A percentile compares a stretch with the other conserved stretches of the same genome.
Conservation (phyloP, 1,284 basidiomycete species). For the Violaceomyces palustris region DNA sequence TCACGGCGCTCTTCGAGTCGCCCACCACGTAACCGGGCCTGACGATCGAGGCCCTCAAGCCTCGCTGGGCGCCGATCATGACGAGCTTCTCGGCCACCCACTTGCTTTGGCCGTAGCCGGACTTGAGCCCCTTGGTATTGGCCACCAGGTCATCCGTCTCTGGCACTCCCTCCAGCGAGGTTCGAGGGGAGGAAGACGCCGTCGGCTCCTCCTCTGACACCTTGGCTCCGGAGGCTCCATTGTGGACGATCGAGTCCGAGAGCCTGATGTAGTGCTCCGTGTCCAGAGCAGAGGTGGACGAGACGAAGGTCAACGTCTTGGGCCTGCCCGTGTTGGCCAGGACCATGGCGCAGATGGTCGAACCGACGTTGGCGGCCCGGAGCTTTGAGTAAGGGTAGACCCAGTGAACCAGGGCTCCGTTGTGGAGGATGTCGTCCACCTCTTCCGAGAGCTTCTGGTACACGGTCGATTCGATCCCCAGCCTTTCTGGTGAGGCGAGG, state of each 20-base stretch:
- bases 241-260: conserved; percentile 60
- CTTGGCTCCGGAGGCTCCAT: too few relatives aligned
- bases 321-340: conserved; percentile 65
- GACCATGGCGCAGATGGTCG: conserved; percentile 76
- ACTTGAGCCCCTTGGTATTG: conserved; percentile 69
- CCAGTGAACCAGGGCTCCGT: conserved; percentile 98
- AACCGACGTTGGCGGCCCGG: conserved; percentile 82
- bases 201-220: conserved; percentile 8
- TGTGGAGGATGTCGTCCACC: conserved; percentile 83
- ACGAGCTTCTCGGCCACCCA: conserved; percentile 96
- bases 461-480: conserved; percentile 66
- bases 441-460: conserved; percentile 72
- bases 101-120: conserved; percentile 95
- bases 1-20: conserved; percentile 72
- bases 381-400: conserved; percentile 95
- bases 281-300: conserved; percentile 88
- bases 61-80: conserved; percentile 81
- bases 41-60: conserved; percentile 80
- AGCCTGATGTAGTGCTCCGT: conserved; percentile 82
- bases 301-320: conserved; percentile 85
- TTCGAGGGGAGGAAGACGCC: conserved; percentile 1
- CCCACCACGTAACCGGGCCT: conserved; percentile 96
- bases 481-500: conserved; percentile 64
- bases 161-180: conserved; percentile 68
- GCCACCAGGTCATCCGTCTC: conserved; percentile 90